Evolutionary conservation across 129 eudicot genomes (phyloP).

Genomic region (Tanacetum coccineum): DNA sequence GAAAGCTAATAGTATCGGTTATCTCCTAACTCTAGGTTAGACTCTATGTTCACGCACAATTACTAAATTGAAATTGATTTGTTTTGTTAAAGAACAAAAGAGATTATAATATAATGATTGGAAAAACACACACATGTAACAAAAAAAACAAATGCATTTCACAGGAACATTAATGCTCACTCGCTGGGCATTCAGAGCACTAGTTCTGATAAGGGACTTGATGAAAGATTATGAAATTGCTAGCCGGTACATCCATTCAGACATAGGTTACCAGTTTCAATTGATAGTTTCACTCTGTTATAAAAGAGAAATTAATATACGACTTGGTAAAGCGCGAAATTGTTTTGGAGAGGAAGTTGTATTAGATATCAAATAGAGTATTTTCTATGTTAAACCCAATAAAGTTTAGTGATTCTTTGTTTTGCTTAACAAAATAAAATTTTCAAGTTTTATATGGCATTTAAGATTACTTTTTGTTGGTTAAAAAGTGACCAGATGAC

Average conservation of each 20-base stretch:
- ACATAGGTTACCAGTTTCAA: neutral
- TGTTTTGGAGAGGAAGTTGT: neutral
- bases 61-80: neutral
- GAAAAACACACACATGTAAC: neutral
- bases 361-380: neutral
- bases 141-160: neutral
- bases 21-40: no score
- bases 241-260: neutral
- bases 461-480: no score
- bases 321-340: neutral
- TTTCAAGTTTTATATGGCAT: no score
- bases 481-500: no score
- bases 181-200: neutral
- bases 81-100: neutral
- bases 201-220: neutral
- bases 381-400: no score
- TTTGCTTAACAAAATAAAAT: no score
- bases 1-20: no score
- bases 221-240: no score
- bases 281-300: neutral
- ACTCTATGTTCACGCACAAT: no score
- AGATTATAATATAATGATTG: neutral
- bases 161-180: neutral
- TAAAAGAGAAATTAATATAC: neutral
- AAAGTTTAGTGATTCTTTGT: no score